phyloP scores from a whole-genome alignment of 805 yeast genomes.

The Candida arabinofermentans region DNA sequence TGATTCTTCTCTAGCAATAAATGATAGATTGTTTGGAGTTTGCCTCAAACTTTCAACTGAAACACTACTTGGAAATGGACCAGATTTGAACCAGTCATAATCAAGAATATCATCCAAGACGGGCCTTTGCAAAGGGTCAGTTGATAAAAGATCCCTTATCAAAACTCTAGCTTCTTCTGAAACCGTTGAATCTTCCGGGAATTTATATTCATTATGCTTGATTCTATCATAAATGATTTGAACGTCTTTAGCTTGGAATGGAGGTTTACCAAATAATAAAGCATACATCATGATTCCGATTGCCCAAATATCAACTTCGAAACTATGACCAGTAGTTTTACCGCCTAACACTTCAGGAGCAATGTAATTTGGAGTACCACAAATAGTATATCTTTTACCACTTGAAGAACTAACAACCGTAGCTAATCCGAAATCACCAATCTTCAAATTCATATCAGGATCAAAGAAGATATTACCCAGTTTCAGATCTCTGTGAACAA shows the following conservation, averaged over 20 bases:
- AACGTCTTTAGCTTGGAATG: slow-evolving; percentile 95
- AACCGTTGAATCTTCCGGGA: slow-evolving; percentile 59
- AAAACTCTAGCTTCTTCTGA: slow-evolving; percentile 70
- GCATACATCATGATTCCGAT: slow-evolving; percentile 96
- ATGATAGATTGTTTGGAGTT: slow-evolving; percentile 54
- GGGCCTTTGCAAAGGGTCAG: slow-evolving; percentile 81
- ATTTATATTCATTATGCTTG: slow-evolving; percentile 71
- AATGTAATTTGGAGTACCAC: slow-evolving; percentile 98
- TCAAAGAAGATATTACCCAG: slow-evolving; percentile 95
- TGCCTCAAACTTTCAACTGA: slow-evolving; percentile 58
- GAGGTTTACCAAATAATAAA: slow-evolving; percentile 89
- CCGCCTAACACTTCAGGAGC: slow-evolving; percentile 97
- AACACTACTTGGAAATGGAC: slow-evolving; percentile 73
- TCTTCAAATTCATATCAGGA: slow-evolving; percentile 87
- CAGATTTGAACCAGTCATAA: slow-evolving; percentile 78
- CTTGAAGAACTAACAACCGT: slow-evolving; percentile 68
- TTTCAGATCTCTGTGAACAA: slow-evolving; percentile 93
- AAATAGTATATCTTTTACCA: slow-evolving; percentile 85
- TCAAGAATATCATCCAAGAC: slow-evolving; percentile 71
- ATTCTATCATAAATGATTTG: slow-evolving; percentile 89
- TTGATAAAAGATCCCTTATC: slow-evolving; percentile 66
- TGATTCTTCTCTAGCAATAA: slow-evolving; percentile 57
- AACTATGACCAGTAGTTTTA: slow-evolving; percentile 83
- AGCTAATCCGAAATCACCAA: slow-evolving; percentile 99
- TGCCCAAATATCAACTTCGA: slow-evolving; percentile 97